A percentile compares a stretch with the other conserved stretches of the same genome.
Evolutionary conservation across 2,329 filamentous ascomycete species (phyloP).

Genomic region (Ophidiomyces ophidiicola): DNA sequence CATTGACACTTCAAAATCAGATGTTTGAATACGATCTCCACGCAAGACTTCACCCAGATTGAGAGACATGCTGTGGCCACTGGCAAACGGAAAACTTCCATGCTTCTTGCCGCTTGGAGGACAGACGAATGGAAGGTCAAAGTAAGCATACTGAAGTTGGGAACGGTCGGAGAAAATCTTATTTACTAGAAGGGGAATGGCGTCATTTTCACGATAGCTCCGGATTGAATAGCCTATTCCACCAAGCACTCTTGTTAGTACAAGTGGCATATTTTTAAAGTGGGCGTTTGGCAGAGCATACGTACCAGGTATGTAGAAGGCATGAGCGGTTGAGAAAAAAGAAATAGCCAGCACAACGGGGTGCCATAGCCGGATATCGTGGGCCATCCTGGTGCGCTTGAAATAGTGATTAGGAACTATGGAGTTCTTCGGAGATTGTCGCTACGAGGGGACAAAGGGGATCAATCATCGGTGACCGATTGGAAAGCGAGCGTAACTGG

Average conservation of each 20-base stretch:
- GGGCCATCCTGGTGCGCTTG: slow-evolving; percentile 15
- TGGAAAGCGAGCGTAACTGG: slow-evolving; percentile 41
- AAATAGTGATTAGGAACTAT: too few relatives aligned
- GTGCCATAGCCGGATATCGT: slow-evolving; percentile 22
- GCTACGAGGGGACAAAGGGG: too few relatives aligned
- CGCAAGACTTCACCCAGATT: slow-evolving; percentile 81
- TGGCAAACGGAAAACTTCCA: slow-evolving; percentile 55
- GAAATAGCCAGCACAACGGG: slow-evolving; percentile 36
- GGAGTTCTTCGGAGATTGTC: too few relatives aligned
- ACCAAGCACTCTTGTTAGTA: slow-evolving; percentile 6
- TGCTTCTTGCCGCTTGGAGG: slow-evolving; percentile 58
- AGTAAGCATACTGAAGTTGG: slow-evolving; percentile 83
- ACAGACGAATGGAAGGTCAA: slow-evolving; percentile 77
- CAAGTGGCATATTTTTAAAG: slow-evolving; percentile 75
- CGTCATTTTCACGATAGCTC: slow-evolving; percentile 62
- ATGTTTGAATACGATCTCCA: slow-evolving; percentile 72
- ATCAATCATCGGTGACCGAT: too few relatives aligned
- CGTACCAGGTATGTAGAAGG: slow-evolving; percentile 79
- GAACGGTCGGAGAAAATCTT: slow-evolving; percentile 85
- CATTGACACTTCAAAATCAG: slow-evolving; percentile 72
- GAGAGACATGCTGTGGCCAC: slow-evolving; percentile 64
- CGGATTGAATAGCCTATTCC: slow-evolving; percentile 64
- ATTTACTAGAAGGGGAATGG: slow-evolving; percentile 77
- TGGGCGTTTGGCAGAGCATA: slow-evolving; percentile 43
- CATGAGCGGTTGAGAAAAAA: slow-evolving; percentile 43